Evolutionary conservation across 352 stramenopile genomes (phyloP).

Genomic region (Peronosclerospora sorghi): DNA sequence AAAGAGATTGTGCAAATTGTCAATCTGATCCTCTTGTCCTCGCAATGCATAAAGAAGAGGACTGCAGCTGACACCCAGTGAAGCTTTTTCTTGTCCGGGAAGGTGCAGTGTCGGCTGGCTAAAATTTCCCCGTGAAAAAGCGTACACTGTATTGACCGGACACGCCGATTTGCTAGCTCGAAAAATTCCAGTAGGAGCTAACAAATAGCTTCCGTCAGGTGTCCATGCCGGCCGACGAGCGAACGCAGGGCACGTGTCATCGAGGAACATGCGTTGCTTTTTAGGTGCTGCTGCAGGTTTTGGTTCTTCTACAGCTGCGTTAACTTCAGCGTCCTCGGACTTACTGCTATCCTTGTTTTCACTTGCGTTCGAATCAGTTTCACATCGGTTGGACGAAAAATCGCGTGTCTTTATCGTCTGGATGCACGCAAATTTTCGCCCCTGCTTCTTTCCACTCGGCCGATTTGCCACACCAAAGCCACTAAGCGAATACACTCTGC

Average conservation of each 20-base stretch:
- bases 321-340: not conserved
- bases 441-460: slow-evolving; percentile 49
- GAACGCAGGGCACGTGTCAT: slow-evolving; percentile 92
- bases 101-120: slow-evolving; percentile 88
- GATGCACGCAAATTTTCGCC: slow-evolving; percentile 62
- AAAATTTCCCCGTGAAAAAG: slow-evolving; percentile 90
- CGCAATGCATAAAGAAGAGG: slow-evolving; percentile 87
- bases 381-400: slow-evolving; percentile 15
- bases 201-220: slow-evolving; percentile 87
- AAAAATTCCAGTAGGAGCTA: slow-evolving; percentile 79
- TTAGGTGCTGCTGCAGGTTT: slow-evolving; percentile 10
- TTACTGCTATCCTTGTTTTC: slow-evolving; percentile 8
- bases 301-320: slow-evolving; percentile 1
- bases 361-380: slow-evolving; percentile 5
- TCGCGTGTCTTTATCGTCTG: slow-evolving; percentile 74
- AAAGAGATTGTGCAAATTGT: slow-evolving; percentile 49
- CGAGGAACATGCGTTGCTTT: slow-evolving; percentile 86
- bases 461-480: slow-evolving; percentile 45
- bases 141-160: slow-evolving; percentile 82
- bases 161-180: slow-evolving; percentile 28
- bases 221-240: slow-evolving; percentile 89
- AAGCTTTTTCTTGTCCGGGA: slow-evolving; percentile 87
- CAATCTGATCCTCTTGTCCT: slow-evolving; percentile 2
- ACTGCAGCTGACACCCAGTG: slow-evolving; percentile 88
- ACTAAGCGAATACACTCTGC: slow-evolving; percentile 84